Evolutionary conservation across 2,329 filamentous ascomycete species (phyloP).

Genomic region (Pyrenochaeta sp.): DNA sequence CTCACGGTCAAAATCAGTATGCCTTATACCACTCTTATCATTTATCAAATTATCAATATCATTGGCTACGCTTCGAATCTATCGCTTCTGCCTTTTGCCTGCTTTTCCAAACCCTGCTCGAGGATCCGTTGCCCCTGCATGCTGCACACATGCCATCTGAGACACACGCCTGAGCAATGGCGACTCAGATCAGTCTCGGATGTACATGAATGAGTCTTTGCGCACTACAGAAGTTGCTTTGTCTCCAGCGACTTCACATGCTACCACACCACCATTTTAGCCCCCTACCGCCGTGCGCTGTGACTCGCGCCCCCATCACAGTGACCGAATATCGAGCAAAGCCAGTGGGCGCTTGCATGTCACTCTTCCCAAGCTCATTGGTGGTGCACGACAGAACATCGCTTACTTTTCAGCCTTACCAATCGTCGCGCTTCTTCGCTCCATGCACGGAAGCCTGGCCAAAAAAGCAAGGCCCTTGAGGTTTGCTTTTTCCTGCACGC

Average conservation of each 20-base stretch:
- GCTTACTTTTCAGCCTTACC: conserved; percentile 2
- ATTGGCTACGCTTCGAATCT: conserved; percentile 14
- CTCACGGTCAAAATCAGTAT: conserved; percentile 43
- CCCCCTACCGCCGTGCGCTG: conserved; percentile 14
- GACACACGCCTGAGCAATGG: conserved; percentile 26
- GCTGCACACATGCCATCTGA: conserved; percentile 39
- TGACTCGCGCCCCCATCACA: conserved; percentile 20
- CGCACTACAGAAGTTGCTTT: background rate
- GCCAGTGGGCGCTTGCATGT: conserved; percentile 21
- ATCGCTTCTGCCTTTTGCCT: conserved; percentile 4
- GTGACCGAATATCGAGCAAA: conserved; percentile 13
- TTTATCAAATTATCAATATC: conserved; percentile 29
- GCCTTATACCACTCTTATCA: conserved; percentile 30
- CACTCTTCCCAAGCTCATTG: conserved; percentile 11
- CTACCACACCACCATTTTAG: conserved; percentile 17
- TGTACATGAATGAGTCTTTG: conserved; percentile 1
- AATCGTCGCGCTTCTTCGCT: conserved; percentile 2
- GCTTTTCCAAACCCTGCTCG: conserved; percentile 13
- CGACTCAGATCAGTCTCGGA: conserved; percentile 24
- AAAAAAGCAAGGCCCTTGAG: background rate
- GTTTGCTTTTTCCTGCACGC: conserved; percentile 3
- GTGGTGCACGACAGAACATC: conserved; percentile 2
- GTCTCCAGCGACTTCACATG: conserved; percentile 9
- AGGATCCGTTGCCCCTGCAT: conserved; percentile 27
- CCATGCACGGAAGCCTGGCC: conserved; percentile 1